Evolutionary conservation across 129 eudicot species (phyloP), one percentile per base, ranked within the genome.

Genomic region (Escallonia herrerae): DNA sequence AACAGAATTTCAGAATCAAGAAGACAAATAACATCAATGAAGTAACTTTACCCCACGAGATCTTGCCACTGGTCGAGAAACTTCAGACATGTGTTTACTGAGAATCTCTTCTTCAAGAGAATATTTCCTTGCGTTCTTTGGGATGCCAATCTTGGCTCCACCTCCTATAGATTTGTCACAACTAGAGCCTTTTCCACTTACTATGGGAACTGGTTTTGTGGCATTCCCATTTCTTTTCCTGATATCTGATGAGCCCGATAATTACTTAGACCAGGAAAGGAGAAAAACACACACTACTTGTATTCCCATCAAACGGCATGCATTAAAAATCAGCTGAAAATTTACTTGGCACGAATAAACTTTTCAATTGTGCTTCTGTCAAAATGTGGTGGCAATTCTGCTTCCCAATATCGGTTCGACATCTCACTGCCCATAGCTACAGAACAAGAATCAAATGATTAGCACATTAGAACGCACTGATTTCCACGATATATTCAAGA

Each of bases 341-440:
- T 11, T 65, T 81, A 84, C 91, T 84, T 84, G 73, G 74, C 51
- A 10, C 70, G 79, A 38, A 84, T 81, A 67, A 81, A 84, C 3
- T 62, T 68, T 60, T 82, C 76, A 54, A 74, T 82, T 43, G 63
- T 60, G 43, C 63, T 48, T 60, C 88, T 82, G 71, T 82, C 81
- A 40, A 43, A 54, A 13, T 76, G 38, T 45, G 69, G 73, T 38
- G 77, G 88, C 66, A 86, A 40, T 49, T 82, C 79, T 48, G 85
- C 87, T 80, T 86, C 88, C 88, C 88, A 86, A 63, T 76, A 82
- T 15, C 51, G 56, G 65, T 86, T 86, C 4, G 88, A 64, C 74
- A 46, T 80, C 59, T 71, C 79, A 55, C 79, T 86, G 10, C 87
- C 81, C 79, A 72, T 62, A 56, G 65, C 85, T 77, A 60, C 60